Conservation (phyloP, 345 rosid genomes). For the Schrenkiella parvula region DNA sequence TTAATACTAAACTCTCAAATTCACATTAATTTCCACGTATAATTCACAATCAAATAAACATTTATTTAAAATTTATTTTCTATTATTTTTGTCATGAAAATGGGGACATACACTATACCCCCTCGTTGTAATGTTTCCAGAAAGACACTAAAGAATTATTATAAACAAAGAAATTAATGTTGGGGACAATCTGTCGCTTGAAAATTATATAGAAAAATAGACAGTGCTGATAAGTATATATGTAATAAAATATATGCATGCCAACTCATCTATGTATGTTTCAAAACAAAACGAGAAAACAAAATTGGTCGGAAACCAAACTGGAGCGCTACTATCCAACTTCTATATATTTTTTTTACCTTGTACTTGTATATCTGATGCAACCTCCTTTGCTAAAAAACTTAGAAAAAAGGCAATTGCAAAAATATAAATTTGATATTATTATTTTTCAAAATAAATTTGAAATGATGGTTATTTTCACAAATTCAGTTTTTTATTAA, state of each 20-base stretch:
- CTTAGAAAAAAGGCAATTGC: too few species aligned
- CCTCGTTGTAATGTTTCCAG: conserved; percentile 28
- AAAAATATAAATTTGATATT: too few species aligned
- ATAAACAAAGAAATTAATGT: conserved; percentile 16
- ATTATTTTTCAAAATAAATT: too few species aligned
- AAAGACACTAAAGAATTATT: conserved; percentile 3
- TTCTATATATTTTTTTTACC: too few species aligned
- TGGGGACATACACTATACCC: conserved; percentile 21
- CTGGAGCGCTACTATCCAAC: background rate
- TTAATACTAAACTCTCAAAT: background rate
- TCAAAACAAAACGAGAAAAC: background rate
- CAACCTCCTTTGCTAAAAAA: too few species aligned
- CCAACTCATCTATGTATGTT: background rate
- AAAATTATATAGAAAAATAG: conserved; percentile 18
- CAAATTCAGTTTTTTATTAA: too few species aligned
- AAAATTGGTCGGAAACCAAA: too few species aligned
- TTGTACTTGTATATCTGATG: too few species aligned
- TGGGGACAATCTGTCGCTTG: conserved; percentile 31
- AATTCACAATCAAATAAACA: conserved; percentile 1
- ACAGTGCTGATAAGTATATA: conserved; percentile 18
- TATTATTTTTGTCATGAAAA: conserved; percentile 9
- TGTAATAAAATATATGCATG: background rate
- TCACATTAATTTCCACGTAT: background rate
- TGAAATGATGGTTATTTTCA: too few species aligned
- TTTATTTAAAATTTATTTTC: background rate